Percentiles rank a stretch among this genome's conserved stretches.
Evolutionary conservation across 2,329 filamentous ascomycete genomes (phyloP).

Genomic region (Fusarium haematococcum): DNA sequence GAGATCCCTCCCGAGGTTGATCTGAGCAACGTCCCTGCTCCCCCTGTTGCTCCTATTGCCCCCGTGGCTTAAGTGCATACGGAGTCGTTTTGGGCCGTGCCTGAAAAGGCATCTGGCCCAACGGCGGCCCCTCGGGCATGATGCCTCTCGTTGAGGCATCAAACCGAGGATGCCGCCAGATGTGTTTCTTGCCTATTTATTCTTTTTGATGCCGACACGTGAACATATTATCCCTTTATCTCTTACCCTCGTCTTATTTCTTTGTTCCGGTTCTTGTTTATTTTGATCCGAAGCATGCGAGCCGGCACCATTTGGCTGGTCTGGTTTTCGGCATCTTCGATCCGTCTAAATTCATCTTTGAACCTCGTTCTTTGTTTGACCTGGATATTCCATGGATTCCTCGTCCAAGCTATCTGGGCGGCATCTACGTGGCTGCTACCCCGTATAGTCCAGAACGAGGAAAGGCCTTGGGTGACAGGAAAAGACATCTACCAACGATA

Average conservation of each 20-base stretch:
- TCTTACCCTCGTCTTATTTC: slow-evolving; percentile 42
- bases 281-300: slow-evolving; percentile 48
- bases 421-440: not conserved
- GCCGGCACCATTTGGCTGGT: slow-evolving; percentile 42
- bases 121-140: slow-evolving; percentile 19
- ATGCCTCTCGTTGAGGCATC: slow-evolving; percentile 4
- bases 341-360: slow-evolving; percentile 44
- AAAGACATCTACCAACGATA: slow-evolving; percentile 44
- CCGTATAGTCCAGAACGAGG: slow-evolving; percentile 1
- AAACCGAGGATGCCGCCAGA: slow-evolving; percentile 21
- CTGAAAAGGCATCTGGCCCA: slow-evolving; percentile 14
- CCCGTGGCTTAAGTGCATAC: slow-evolving; percentile 51
- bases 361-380: slow-evolving; percentile 40
- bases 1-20: slow-evolving; percentile 61
- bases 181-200: slow-evolving; percentile 41
- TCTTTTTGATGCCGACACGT: slow-evolving; percentile 46
- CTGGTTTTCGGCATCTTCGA: slow-evolving; percentile 47
- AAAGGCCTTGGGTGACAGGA: slow-evolving; percentile 20
- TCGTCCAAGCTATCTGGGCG: slow-evolving; percentile 2
- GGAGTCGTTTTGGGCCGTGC: slow-evolving; percentile 21
- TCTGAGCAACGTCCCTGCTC: slow-evolving; percentile 54
- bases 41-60: slow-evolving; percentile 60
- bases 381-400: slow-evolving; percentile 20
- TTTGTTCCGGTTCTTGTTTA: slow-evolving; percentile 47
- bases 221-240: slow-evolving; percentile 43